These are phyloP conservation scores for Pyrenochaeta sp. DNA, from an alignment of 2,329 filamentous ascomycete species.

Conservation along the genomic window DNA sequence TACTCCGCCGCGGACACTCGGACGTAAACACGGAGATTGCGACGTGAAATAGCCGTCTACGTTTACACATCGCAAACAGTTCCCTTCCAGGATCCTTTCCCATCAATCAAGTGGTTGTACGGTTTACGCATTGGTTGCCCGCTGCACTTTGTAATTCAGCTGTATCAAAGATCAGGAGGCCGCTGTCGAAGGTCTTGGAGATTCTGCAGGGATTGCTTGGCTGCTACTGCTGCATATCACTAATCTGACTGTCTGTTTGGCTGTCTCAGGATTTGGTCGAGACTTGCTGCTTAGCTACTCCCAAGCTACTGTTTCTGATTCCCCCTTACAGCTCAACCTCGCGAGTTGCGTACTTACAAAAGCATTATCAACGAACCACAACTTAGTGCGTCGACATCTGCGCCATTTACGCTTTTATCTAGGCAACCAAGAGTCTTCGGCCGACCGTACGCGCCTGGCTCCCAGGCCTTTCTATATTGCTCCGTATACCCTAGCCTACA, in stretches of 20 bases:
- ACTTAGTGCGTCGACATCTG: conserved; percentile 4
- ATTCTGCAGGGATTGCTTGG: conserved; percentile 6
- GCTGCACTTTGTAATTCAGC: conserved; percentile 8
- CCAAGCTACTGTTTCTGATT: conserved; percentile 6
- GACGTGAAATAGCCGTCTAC: conserved; percentile 10
- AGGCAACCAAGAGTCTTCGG: conserved; percentile 13
- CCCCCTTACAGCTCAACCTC: conserved; percentile 9
- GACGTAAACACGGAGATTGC: conserved; percentile 12
- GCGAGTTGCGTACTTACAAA: conserved; percentile 2
- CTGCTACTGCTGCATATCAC: conserved; percentile 6
- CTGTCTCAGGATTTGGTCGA: conserved; percentile 14
- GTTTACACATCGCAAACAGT: conserved; percentile 1
- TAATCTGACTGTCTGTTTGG: conserved; percentile 5
- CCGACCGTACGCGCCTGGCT: conserved; percentile 18
- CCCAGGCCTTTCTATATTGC: conserved; percentile 12
- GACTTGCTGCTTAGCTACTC: conserved; percentile 14
- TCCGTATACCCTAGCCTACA: conserved; percentile 25
- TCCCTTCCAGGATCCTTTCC: not conserved
- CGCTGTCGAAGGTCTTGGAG: conserved; percentile 2
- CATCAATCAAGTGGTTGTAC: not conserved
- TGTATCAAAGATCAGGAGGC: conserved; percentile 4
- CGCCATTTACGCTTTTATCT: conserved; percentile 3
- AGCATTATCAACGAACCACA: conserved; percentile 1
- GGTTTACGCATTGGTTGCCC: conserved; percentile 1
- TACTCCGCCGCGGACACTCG: not conserved